These are phyloP conservation scores for Aspergillus texensis DNA, from an alignment of 2,329 filamentous ascomycete species.

Conservation along the genomic window DNA sequence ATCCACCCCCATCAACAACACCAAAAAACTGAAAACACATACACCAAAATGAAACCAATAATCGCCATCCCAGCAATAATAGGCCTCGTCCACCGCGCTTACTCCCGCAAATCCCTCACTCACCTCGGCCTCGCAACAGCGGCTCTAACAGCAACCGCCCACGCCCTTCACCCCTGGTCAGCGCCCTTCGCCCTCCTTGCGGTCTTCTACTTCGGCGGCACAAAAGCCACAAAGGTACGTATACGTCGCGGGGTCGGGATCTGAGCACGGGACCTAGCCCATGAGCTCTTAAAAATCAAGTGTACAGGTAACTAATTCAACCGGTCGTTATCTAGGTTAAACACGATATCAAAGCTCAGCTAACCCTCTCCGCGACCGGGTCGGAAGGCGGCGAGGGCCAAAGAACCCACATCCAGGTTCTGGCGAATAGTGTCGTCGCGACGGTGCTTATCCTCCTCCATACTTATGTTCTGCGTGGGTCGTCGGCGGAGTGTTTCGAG, in stretches of 20 bases:
- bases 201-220: constrained; percentile 86
- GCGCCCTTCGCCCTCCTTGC: constrained; percentile 83
- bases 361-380: constrained; percentile 78
- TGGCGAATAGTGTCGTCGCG: constrained; percentile 84
- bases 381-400: constrained; percentile 75
- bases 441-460: constrained; percentile 64
- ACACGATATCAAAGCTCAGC: constrained; percentile 76
- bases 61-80: constrained; percentile 53
- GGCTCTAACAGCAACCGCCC: constrained; percentile 71
- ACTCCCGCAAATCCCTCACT: constrained; percentile 76
- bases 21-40: neutral
- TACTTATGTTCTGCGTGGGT: constrained; percentile 42
- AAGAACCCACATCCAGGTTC: constrained; percentile 82
- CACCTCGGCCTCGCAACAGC: constrained; percentile 73
- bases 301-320: neutral
- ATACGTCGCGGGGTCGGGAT: neutral
- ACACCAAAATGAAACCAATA: constrained; percentile 45
- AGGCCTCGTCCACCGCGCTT: constrained; percentile 67
- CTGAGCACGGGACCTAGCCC: neutral
- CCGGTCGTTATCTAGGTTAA: constrained; percentile 64
- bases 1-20: neutral
- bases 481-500: constrained; percentile 41
- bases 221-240: constrained; percentile 74
- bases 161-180: constrained; percentile 91
- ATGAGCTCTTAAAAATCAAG: neutral